Evolutionary conservation across 257 asterid species (phyloP).

Genomic region (Cruciata laevipes): DNA sequence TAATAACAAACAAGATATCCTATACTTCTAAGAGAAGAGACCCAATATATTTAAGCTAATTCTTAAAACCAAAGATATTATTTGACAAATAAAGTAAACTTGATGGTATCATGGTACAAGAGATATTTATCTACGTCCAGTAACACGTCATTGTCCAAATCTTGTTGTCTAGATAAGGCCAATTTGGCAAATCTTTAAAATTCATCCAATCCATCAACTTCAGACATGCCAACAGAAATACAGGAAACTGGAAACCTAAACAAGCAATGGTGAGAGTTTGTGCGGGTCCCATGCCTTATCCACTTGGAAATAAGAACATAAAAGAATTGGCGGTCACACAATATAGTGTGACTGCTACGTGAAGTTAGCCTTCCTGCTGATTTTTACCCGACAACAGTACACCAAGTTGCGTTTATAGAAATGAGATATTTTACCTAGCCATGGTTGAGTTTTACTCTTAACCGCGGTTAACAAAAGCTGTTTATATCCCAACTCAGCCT

Average conservation of each 20-base stretch:
- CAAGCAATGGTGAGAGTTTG: background rate
- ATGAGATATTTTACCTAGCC: conserved; percentile 36
- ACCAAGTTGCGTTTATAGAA: conserved; percentile 4
- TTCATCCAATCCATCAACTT: background rate
- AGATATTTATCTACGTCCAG: background rate
- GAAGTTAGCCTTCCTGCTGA: conserved; percentile 19
- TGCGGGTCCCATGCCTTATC: background rate
- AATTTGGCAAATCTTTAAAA: background rate
- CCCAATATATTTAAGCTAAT: no score
- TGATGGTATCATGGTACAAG: background rate
- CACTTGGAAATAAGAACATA: background rate
- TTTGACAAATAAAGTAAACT: no score
- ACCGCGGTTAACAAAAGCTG: conserved; percentile 40
- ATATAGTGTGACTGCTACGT: conserved; percentile 29
- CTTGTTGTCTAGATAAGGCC: background rate
- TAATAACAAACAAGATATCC: no score
- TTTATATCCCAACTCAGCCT: conserved; percentile 32
- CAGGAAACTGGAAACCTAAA: background rate
- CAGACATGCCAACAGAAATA: background rate
- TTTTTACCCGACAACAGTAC: conserved; percentile 13
- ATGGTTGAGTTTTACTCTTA: conserved; percentile 19
- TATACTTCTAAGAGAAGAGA: no score
- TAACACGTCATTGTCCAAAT: background rate
- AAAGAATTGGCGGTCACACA: conserved; percentile 18
- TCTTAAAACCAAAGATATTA: background rate